Evolutionary conservation across 2,329 filamentous ascomycete genomes (phyloP).

Genomic region (Endoconidiophora polonica): DNA sequence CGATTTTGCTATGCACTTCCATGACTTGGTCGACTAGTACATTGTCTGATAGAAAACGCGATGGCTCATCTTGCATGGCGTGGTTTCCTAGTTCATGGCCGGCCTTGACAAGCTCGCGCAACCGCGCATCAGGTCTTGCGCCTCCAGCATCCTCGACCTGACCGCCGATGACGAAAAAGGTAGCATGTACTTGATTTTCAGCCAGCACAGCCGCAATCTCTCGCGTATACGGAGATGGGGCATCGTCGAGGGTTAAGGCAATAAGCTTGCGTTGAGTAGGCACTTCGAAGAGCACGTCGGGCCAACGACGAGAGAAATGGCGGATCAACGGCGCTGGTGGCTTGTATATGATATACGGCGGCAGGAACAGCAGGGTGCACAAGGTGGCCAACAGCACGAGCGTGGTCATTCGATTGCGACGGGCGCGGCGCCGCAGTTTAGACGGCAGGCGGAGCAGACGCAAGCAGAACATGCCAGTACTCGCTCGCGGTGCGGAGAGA

Average conservation of each 20-base stretch:
- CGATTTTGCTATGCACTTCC: slow-evolving; percentile 44
- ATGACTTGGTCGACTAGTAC: slow-evolving; percentile 47
- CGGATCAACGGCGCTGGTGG: slow-evolving; percentile 55
- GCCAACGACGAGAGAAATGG: slow-evolving; percentile 55
- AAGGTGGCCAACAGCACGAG: slow-evolving; percentile 27
- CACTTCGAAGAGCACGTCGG: slow-evolving; percentile 64
- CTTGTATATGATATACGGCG: slow-evolving; percentile 61
- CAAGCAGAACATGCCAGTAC: slow-evolving; percentile 20
- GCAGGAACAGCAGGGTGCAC: slow-evolving; percentile 22
- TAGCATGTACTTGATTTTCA: slow-evolving; percentile 52
- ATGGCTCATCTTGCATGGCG: slow-evolving; percentile 74
- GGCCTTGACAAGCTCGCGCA: slow-evolving; percentile 39
- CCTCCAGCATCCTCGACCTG: slow-evolving; percentile 42
- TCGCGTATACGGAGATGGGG: slow-evolving; percentile 53
- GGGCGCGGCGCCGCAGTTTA: slow-evolving; percentile 39
- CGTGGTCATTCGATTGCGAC: slow-evolving; percentile 41
- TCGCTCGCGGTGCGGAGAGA: no score
- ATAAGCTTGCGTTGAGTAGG: slow-evolving; percentile 44
- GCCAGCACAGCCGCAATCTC: slow-evolving; percentile 54
- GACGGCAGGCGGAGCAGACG: slow-evolving; percentile 37
- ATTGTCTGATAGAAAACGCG: slow-evolving; percentile 39
- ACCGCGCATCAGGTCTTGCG: slow-evolving; percentile 25
- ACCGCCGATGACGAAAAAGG: slow-evolving; percentile 75
- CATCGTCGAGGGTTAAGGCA: slow-evolving; percentile 77
- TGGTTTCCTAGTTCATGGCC: slow-evolving; percentile 72